phyloP scores from a whole-genome alignment of 768 basidiomycete genomes.

The Pulveroboletus sp. region DNA sequence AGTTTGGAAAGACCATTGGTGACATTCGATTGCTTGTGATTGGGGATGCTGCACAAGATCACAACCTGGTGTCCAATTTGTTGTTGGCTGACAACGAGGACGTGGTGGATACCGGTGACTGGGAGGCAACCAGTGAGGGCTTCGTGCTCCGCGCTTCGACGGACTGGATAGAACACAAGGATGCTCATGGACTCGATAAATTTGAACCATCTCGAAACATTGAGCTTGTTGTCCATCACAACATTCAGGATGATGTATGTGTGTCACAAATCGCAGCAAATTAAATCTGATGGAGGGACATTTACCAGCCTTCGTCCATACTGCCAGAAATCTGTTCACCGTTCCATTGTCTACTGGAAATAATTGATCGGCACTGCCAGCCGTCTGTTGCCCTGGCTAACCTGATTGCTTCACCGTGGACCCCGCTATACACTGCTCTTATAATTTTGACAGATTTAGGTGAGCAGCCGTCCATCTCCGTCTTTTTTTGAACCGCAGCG shows the following conservation, averaged over 20 bases:
- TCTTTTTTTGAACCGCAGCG: background rate
- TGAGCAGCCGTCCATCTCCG: constrained; percentile 24
- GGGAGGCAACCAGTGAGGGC: constrained; percentile 47
- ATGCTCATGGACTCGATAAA: constrained; percentile 60
- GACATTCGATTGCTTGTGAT: constrained; percentile 55
- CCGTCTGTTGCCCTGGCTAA: constrained; percentile 48
- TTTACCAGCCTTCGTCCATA: constrained; percentile 30
- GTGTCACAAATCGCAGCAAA: background rate
- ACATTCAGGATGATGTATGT: constrained; percentile 44
- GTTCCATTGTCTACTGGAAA: constrained; percentile 49
- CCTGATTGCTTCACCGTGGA: constrained; percentile 52
- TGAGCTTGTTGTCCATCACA: constrained; percentile 50
- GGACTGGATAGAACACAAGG: constrained; percentile 65
- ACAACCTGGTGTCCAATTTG: constrained; percentile 38
- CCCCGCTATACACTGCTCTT: constrained; percentile 58
- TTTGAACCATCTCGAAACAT: constrained; percentile 63
- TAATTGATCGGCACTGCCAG: constrained; percentile 48
- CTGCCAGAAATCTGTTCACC: constrained; percentile 49
- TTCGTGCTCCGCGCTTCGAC: constrained; percentile 56
- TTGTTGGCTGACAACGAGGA: constrained; percentile 65
- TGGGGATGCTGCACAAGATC: constrained; percentile 35
- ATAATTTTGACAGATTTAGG: constrained; percentile 49
- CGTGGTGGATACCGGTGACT: constrained; percentile 55
- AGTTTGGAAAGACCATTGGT: constrained; percentile 65
- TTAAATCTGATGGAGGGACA: constrained; percentile 6